Evolutionary conservation across 73 alveolate genomes (phyloP).

Genomic region (Symbiodinium natans): DNA sequence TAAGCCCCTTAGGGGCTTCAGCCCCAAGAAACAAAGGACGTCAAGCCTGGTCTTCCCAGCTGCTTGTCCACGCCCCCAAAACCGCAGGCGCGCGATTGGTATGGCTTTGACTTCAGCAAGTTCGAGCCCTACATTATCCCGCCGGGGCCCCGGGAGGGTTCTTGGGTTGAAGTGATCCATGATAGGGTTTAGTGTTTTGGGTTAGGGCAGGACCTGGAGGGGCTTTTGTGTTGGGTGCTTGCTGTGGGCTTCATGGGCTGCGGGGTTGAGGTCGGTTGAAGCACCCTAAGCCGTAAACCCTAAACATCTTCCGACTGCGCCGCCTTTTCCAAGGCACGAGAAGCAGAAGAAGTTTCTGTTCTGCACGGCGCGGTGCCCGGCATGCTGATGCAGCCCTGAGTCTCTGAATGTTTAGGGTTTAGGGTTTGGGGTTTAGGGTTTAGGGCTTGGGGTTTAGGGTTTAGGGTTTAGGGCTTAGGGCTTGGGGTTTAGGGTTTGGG

Average conservation of each 20-base stretch:
- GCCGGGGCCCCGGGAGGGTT: neutral
- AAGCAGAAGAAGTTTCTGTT: conserved; percentile 49
- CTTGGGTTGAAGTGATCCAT: neutral
- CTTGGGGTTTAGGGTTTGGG: too few species aligned
- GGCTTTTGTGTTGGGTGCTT: neutral
- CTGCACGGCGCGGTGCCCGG: conserved; percentile 12
- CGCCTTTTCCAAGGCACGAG: conserved; percentile 33
- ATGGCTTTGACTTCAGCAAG: conserved; percentile 73
- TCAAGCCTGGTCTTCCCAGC: too few species aligned
- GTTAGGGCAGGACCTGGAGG: neutral
- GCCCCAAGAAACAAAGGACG: too few species aligned
- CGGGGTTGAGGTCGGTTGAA: too few species aligned
- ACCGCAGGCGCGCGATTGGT: conserved; percentile 60
- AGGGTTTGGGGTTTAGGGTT: too few species aligned
- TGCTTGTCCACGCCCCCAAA: too few species aligned
- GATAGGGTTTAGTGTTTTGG: neutral
- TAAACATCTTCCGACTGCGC: neutral
- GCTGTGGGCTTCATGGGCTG: too few species aligned
- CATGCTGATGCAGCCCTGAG: too few species aligned
- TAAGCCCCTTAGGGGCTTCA: too few species aligned
- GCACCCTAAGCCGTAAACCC: too few species aligned
- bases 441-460: too few species aligned
- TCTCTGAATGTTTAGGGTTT: too few species aligned
- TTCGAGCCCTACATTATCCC: conserved; percentile 65
- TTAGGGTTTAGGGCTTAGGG: neutral